Conservation (phyloP, 108 stramenopile genomes). For the Nannochloropsis oceanica region DNA sequence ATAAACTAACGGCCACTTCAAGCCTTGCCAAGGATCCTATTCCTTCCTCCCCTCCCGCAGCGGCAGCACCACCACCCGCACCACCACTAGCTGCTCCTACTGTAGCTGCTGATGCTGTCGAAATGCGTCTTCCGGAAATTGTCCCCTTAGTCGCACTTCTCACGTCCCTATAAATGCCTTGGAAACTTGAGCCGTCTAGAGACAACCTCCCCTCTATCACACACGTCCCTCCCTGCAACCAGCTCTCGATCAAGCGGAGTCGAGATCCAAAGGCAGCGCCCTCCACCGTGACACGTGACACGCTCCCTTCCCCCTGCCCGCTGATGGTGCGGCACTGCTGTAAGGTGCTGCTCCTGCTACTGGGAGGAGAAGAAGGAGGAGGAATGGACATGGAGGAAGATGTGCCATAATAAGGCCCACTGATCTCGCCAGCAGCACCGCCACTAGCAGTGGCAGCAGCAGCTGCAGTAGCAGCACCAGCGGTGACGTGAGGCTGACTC, state of each 20-base stretch:
- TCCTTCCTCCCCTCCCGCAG: neutral
- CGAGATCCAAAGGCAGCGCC: neutral
- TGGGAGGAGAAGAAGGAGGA: neutral
- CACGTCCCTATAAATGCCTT: neutral
- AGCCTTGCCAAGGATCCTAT: neutral
- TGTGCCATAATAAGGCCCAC: neutral
- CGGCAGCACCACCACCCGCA: neutral
- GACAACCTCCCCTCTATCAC: conserved; percentile 10
- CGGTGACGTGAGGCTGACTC: neutral
- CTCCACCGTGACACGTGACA: neutral
- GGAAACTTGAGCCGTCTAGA: neutral
- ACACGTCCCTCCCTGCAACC: neutral
- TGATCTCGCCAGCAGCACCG: neutral
- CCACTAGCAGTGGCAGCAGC: no score
- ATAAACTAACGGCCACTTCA: neutral
- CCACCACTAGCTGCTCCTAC: no score
- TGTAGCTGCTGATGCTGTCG: neutral
- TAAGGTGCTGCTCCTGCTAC: neutral
- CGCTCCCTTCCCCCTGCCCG: neutral
- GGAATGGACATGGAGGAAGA: neutral
- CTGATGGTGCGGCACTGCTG: neutral
- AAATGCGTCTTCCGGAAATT: neutral
- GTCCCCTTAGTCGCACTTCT: neutral
- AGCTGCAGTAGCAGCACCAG: no score
- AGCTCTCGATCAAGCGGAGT: neutral